Evolutionary conservation across 441 rosid species (phyloP).

Genomic region (Bruguiera hainesii): DNA sequence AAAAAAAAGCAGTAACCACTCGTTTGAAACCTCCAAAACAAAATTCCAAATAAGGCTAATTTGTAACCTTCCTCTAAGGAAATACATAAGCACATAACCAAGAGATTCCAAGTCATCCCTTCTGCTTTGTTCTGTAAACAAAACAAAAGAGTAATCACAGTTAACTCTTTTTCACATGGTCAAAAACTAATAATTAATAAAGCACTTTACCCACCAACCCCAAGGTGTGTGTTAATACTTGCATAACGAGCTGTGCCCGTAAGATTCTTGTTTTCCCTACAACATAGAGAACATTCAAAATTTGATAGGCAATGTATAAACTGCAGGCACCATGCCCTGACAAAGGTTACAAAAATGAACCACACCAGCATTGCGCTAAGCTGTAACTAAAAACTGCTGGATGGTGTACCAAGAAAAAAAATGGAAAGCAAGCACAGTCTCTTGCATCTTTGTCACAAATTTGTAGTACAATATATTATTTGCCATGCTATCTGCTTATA

Average conservation of each 20-base stretch:
- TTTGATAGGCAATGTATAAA: background rate
- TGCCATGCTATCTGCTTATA: no score
- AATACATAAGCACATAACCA: constrained; percentile 81
- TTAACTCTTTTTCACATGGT: background rate
- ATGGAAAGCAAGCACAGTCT: background rate
- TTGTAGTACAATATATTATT: no score
- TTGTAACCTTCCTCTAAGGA: constrained; percentile 71
- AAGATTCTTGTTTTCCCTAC: constrained; percentile 79
- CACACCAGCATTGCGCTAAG: background rate
- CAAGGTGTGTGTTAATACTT: constrained; percentile 81
- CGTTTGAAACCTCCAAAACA: constrained; percentile 8
- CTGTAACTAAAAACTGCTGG: background rate
- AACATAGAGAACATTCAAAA: constrained; percentile 5
- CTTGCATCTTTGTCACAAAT: no score
- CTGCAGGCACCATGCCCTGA: background rate
- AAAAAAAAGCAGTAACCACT: background rate
- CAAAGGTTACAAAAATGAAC: constrained; percentile 6
- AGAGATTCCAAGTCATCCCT: constrained; percentile 86
- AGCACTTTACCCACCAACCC: constrained; percentile 52
- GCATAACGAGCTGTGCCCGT: constrained; percentile 93
- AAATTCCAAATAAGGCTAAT: constrained; percentile 9
- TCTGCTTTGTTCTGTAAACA: constrained; percentile 69
- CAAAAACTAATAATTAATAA: constrained; percentile 6
- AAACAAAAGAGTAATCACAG: constrained; percentile 13
- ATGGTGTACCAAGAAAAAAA: background rate